phyloP scores from a whole-genome alignment of 1,284 basidiomycete genomes.

The Lentinula novae-zelandiae region DNA sequence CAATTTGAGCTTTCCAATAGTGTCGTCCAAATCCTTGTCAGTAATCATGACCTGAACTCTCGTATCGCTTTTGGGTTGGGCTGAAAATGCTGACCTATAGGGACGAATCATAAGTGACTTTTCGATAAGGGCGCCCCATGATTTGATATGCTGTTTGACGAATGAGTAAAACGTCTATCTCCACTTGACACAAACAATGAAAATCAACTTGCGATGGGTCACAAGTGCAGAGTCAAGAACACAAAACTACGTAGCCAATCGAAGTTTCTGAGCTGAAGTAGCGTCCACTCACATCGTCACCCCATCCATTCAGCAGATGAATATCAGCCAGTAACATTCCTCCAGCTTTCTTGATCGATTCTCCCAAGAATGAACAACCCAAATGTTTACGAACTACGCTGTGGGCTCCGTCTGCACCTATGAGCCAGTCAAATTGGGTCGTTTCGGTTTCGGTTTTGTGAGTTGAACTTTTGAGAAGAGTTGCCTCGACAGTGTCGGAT shows the following conservation, averaged over 20 bases:
- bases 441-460: conserved; percentile 7
- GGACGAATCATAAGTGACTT: background rate
- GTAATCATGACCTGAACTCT: background rate
- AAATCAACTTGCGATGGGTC: no score
- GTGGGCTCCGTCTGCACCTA: conserved; percentile 11
- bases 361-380: conserved; percentile 28
- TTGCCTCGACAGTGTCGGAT: conserved; percentile 15
- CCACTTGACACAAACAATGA: no score
- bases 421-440: conserved; percentile 8
- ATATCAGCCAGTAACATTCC: conserved; percentile 24
- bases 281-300: conserved; percentile 17
- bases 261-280: no score
- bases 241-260: no score
- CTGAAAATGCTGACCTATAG: background rate
- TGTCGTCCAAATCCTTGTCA: background rate
- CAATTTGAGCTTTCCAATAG: background rate
- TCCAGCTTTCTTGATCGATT: conserved; percentile 19
- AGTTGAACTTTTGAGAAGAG: background rate
- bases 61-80: background rate
- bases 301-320: conserved; percentile 24
- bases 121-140: background rate
- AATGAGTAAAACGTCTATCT: no score
- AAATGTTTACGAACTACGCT: conserved; percentile 27
- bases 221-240: no score
- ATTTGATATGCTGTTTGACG: background rate